phyloP scores from a whole-genome alignment of 2,329 filamentous ascomycete genomes.

The Sphaerostilbella broomeana region DNA sequence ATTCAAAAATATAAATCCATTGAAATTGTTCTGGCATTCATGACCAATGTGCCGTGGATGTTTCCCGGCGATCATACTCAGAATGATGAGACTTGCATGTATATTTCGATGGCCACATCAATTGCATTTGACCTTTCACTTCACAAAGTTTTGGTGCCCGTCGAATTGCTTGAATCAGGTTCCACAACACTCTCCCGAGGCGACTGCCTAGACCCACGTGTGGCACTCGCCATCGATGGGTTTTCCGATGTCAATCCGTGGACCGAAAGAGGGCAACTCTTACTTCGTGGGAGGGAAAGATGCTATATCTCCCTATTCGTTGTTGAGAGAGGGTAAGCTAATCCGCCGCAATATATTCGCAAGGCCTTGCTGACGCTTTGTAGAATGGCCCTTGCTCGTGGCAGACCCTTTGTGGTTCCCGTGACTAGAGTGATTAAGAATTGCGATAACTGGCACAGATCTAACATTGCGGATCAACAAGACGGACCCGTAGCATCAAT shows the following conservation, averaged over 20 bases:
- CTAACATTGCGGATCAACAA: slow-evolving; percentile 55
- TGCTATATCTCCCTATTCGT: slow-evolving; percentile 68
- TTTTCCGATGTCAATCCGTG: slow-evolving; percentile 55
- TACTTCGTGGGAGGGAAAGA: slow-evolving; percentile 59
- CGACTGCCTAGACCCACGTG: slow-evolving; percentile 61
- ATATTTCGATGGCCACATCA: slow-evolving; percentile 62
- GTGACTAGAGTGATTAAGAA: slow-evolving; percentile 58
- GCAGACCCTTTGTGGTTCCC: slow-evolving; percentile 61
- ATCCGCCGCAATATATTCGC: not conserved
- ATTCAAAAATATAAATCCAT: slow-evolving; percentile 58
- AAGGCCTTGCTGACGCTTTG: not conserved
- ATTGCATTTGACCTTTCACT: slow-evolving; percentile 63
- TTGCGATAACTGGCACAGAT: slow-evolving; percentile 64
- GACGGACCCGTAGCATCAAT: slow-evolving; percentile 68
- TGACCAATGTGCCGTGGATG: slow-evolving; percentile 74
- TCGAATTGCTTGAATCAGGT: slow-evolving; percentile 38
- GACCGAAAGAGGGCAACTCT: slow-evolving; percentile 53
- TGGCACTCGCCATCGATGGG: slow-evolving; percentile 61
- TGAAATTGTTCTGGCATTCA: slow-evolving; percentile 67
- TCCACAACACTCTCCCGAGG: slow-evolving; percentile 49
- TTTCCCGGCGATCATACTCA: slow-evolving; percentile 59
- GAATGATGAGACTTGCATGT: slow-evolving; percentile 67
- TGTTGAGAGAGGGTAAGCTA: slow-evolving; percentile 59
- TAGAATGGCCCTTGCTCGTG: slow-evolving; percentile 61
- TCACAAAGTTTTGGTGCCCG: slow-evolving; percentile 60